A percentile compares a stretch with the other conserved stretches of the same genome.
Evolutionary conservation across 2,329 filamentous ascomycete genomes (phyloP).

Genomic region (Fusarium tuaranense): DNA sequence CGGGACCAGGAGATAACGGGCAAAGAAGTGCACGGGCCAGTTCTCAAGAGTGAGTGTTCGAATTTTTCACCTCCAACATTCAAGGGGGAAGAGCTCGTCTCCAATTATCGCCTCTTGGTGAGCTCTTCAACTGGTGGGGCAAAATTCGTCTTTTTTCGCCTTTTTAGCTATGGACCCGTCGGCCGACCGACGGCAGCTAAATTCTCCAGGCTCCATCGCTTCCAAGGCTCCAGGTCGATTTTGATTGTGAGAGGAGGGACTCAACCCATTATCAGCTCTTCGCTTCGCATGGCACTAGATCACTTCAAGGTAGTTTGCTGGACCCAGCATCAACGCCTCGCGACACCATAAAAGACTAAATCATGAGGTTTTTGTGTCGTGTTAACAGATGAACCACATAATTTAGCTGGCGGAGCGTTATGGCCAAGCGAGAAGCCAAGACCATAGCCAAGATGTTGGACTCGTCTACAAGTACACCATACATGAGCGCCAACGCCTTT

Average conservation of each 20-base stretch:
- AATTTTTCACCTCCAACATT: constrained; percentile 18
- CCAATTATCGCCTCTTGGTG: constrained; percentile 2
- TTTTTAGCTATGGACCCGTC: neutral
- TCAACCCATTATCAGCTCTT: neutral
- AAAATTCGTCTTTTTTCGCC: neutral
- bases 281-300: constrained; percentile 8
- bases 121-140: constrained; percentile 27
- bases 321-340: constrained; percentile 12
- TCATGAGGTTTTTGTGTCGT: constrained; percentile 9
- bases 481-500: neutral
- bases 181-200: constrained; percentile 21
- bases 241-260: neutral
- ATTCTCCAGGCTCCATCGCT: neutral
- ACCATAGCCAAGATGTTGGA: neutral
- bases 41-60: constrained; percentile 33
- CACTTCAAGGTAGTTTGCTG: neutral
- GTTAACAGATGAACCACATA: constrained; percentile 19
- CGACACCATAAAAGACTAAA: constrained; percentile 18
- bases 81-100: constrained; percentile 3
- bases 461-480: neutral
- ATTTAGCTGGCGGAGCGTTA: constrained; percentile 27
- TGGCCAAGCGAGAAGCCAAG: neutral
- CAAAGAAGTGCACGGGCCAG: constrained; percentile 30
- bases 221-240: no score
- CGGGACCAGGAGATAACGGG: constrained; percentile 31